A percentile compares a stretch with the other conserved stretches of the same genome.
Evolutionary conservation across 2,329 filamentous ascomycete genomes (phyloP).

Genomic region (Thelonectria rubi): DNA sequence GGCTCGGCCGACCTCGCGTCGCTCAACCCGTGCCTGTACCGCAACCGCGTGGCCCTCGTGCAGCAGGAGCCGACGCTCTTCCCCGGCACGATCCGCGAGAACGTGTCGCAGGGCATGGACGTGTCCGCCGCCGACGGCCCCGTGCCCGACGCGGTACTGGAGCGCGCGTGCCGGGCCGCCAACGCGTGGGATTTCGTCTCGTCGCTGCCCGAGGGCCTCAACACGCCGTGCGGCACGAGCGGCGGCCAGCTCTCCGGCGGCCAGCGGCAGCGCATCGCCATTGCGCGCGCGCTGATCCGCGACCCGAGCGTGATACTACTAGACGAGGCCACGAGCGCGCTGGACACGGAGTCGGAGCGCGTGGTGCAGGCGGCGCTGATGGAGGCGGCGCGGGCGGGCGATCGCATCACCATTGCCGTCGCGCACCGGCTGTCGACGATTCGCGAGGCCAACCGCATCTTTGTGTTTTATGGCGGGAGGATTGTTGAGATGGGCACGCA

Average conservation of each 20-base stretch:
- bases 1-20: background rate
- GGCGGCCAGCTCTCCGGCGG: conserved; percentile 24
- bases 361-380: conserved; percentile 15
- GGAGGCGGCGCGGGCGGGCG: conserved; percentile 4
- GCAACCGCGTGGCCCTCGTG: conserved; percentile 12
- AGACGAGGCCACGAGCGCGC: conserved; percentile 14
- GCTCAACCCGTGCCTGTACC: conserved; percentile 13
- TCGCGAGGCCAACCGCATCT: conserved; percentile 14
- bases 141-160: background rate
- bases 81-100: conserved; percentile 18
- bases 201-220: conserved; percentile 14
- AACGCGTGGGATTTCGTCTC: conserved; percentile 23
- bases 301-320: conserved; percentile 18
- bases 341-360: conserved; percentile 21
- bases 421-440: conserved; percentile 24
- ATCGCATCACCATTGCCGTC: conserved; percentile 21
- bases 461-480: conserved; percentile 9
- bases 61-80: conserved; percentile 21
- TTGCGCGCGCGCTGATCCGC: conserved; percentile 5
- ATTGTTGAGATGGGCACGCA: conserved; percentile 20
- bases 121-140: background rate
- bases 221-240: conserved; percentile 11
- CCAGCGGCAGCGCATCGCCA: conserved; percentile 13
- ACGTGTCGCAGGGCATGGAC: conserved; percentile 14
- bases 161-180: conserved; percentile 17